Evolutionary conservation across 768 basidiomycete species (phyloP), one percentile per base, ranked within the genome.

Genomic region (Clitopilus hobsonii): DNA sequence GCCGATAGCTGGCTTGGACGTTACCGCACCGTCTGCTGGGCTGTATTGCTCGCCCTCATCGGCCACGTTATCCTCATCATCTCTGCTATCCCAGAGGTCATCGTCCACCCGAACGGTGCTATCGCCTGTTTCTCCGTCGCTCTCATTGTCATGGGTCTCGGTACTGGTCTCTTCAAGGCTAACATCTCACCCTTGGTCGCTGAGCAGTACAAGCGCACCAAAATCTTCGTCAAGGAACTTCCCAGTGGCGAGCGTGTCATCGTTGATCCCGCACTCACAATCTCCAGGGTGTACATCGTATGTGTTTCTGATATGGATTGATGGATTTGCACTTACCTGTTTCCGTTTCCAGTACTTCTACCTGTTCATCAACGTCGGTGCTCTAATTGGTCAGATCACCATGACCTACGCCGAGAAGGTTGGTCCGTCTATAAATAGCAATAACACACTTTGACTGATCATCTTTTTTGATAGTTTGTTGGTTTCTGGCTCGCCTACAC

Each of bases 141-240:
- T 0, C 69, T 91, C 51, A 64, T 91, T 52, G 70, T 90, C 54
- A 86, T 82, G 65, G 80, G 81, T 7, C 63, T 76, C 2, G 77
- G 73, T 70, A 80, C 87, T 22, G 88, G 87, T 5, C 73, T 84
- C 22, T 88, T 91, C 81, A 89, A 91, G 69, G 69, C 83, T 0
- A 90, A 89, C 65, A 83, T 91, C 59, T 85, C 85, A 0, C 88
- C 89, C 5, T 73, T 92, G 58, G 77, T 91, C 28, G 89, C 89
- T 5, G 89, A 91, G 66, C 89, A 91, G 63, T 86, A 86, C 63
- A 75, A 70, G 54, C 72, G 76, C 49, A 81, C 78, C 11, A 75
- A 75, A 58, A 72, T 76, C 10, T 86, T 84, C 65, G 69, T 88
- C 26, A 30, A 62, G 5, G 77, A 73, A 7, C 79, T 74, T 1